Evolutionary conservation across 495 filamentous ascomycete genomes (phyloP).

Genomic region (Neurospora cerealis): DNA sequence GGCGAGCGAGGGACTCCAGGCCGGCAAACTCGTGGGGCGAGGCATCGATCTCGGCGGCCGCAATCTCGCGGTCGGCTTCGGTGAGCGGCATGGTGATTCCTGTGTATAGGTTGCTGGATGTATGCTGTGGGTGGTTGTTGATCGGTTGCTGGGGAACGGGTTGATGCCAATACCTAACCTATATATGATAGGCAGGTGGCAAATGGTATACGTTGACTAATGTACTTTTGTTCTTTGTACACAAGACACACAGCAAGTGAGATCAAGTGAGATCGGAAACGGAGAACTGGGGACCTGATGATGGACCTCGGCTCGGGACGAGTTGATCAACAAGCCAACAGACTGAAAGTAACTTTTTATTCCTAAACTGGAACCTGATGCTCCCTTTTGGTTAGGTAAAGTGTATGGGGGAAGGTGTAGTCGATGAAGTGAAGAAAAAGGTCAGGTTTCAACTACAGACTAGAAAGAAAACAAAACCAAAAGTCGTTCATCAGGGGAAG

Average conservation of each 20-base stretch:
- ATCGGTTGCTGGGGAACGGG: neutral
- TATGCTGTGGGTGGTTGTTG: neutral
- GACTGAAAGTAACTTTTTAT: neutral
- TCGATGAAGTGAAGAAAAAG: neutral
- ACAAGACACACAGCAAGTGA: neutral
- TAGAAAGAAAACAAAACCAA: neutral
- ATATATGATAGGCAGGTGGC: neutral
- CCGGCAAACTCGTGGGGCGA: constrained; percentile 11
- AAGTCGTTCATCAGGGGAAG: neutral
- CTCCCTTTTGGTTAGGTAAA: neutral
- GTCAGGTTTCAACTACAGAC: neutral
- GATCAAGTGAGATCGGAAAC: neutral
- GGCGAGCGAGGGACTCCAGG: constrained; percentile 17
- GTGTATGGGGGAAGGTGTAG: neutral
- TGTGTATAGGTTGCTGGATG: neutral
- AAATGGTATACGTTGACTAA: neutral
- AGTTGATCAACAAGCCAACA: constrained; percentile 1
- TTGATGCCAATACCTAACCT: neutral
- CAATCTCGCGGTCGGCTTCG: constrained; percentile 42
- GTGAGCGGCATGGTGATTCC: constrained; percentile 28
- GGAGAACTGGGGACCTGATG: neutral
- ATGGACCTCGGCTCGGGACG: constrained; percentile 1
- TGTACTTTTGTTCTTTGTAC: neutral
- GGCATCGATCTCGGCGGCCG: constrained; percentile 36
- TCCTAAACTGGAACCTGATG: neutral